Evolutionary conservation across 768 basidiomycete species (phyloP), one percentile per base, ranked within the genome.

Genomic region (Tricholomella constricta): DNA sequence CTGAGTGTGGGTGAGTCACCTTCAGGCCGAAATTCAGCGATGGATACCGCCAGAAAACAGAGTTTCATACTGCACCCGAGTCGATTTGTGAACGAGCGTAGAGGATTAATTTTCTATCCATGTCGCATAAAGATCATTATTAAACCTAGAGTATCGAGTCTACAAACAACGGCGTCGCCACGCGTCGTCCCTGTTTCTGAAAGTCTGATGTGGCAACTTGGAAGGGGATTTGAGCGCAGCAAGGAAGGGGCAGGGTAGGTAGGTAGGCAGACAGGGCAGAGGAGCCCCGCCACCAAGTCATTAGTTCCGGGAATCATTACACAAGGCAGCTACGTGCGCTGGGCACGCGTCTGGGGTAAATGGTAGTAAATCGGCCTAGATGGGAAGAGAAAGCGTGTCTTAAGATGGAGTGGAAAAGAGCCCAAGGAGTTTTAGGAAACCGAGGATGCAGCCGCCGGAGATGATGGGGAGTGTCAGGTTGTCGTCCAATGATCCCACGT

Each of bases 381-480:
- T 10, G 31, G 19, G 7, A 23, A 26, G 25, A 46, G n/a, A 46
- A 11, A 36, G 22, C 4, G 19, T 19, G 5, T 8, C 8, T 23
- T 47, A 55, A 7, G 54, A 17, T 23, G 57, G 37, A 12, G 70
- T 67, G 14, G 67, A 60, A 14, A 70, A 65, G 27, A 68, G 54
- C n/a, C 71, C 69, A 15, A 75, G 54, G 19, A 76, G 52, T 56
- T 75, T 78, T 48, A 79, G 58, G 61, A 79, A 77, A 8, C 71
- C 77, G 15, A 72, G 61, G 34, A 79, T 67, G 45, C 75, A 80
- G 15, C 83, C 89, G 2, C 94, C 94, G 6, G 91, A 86, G 50
- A 95, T 82, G 64, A 96, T 85, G 4, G 94, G 94, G 22, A 97
- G 71, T 7, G 91, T 95, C 22, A 97, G 68, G 66, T 97, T 96